Base-by-base conservation (phyloP, 345 rosid genomes). In the Citrus glauca region DNA sequence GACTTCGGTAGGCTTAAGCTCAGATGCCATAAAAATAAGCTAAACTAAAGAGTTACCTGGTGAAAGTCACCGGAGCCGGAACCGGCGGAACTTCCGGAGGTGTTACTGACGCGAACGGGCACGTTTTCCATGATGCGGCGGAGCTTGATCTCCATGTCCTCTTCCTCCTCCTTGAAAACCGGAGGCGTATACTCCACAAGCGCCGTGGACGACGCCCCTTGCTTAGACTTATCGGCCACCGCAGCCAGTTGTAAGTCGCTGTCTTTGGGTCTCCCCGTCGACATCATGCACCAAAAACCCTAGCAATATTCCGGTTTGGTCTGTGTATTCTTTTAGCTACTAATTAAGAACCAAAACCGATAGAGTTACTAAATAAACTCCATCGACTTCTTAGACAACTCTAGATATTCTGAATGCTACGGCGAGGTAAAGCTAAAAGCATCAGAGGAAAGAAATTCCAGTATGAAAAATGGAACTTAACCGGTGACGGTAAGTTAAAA, bases 31-130 rank as follows among this genome's bases (percentile, higher is more conserved):
- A 20, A 14, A 25, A 30, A 57, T 32, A 67, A 24, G 35, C 45
- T 1, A 32, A 66, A 53, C 3, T 14, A 48, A 77, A 0, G 68
- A 60, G 60, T 9, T 80, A 92, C 99, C 97, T 94, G 99, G 73
- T 96, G 99, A 67, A 96, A 96, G 81, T 94, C 99, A 13, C 97
- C 94, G 70, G 98, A 96, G 66, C 98, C 98, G 24, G 97, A 91
- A 83, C 99, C 98, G 5, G 98, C 99, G 9, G 98, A 96, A 84
- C 99, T 96, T 19, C 98, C 98, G 1, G 99, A 96, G 55, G 99
- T 91, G 73, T 94, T 96, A 59, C 91, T 92, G 77, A 96, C 98
- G 27, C 98, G 91, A 64, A 96, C 98, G 0, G 99, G 99, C 0
- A 96, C 99, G 78, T 96, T 96, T 73, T 94, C 98, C 30, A 96